Evolutionary conservation across 441 rosid genomes (phyloP).

Genomic region (Euphorbia corollata): DNA sequence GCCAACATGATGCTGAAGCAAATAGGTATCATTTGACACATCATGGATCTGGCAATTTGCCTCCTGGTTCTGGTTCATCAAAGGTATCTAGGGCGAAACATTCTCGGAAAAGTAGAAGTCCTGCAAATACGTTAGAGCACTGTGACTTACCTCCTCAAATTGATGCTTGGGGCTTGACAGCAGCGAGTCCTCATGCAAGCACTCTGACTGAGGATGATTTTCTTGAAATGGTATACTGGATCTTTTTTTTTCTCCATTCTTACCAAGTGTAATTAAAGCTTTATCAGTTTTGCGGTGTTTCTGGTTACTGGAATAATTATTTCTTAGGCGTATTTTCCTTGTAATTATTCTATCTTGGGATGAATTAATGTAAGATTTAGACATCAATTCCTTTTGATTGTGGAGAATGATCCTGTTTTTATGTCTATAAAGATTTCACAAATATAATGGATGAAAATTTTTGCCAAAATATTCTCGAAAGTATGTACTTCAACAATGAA

Average conservation of each 20-base stretch:
- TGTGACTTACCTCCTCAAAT: constrained; percentile 34
- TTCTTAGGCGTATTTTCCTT: constrained; percentile 8
- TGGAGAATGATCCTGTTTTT: neutral
- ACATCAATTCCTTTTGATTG: neutral
- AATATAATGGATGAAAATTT: neutral
- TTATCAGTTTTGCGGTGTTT: neutral
- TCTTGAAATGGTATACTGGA: constrained; percentile 73
- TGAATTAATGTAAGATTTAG: neutral
- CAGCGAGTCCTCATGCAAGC: constrained; percentile 74
- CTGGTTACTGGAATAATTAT: constrained; percentile 1
- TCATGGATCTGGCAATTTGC: constrained; percentile 35
- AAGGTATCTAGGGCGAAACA: constrained; percentile 32
- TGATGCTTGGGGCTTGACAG: constrained; percentile 70
- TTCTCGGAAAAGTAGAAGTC: constrained; percentile 24
- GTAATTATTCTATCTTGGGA: neutral
- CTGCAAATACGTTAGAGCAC: constrained; percentile 31
- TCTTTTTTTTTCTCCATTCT: constrained; percentile 19
- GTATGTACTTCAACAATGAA: neutral
- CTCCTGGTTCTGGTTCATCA: constrained; percentile 33
- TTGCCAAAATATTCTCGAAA: neutral
- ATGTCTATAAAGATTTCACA: neutral
- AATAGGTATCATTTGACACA: constrained; percentile 44
- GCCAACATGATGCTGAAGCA: constrained; percentile 55
- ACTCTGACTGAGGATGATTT: constrained; percentile 80
- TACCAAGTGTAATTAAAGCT: constrained; percentile 18